Conservation (phyloP, 305 asterid species). For the Ajuga reptans region DNA sequence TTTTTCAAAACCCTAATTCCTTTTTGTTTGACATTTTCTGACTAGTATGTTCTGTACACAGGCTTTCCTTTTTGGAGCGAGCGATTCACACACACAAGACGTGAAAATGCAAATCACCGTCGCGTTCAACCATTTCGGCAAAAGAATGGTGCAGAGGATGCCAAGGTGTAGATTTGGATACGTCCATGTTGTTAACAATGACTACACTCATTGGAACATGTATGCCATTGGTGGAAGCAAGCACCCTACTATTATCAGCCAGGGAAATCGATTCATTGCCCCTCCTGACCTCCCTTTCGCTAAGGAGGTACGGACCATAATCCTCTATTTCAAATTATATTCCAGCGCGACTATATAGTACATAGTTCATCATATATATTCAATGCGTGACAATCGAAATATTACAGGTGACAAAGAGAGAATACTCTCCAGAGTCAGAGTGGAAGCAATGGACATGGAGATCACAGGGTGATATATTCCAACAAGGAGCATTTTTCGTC, state of each 20-base stretch:
- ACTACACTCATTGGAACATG: constrained; percentile 87
- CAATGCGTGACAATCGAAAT: not conserved
- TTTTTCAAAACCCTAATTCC: too few species aligned
- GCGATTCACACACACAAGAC: constrained; percentile 41
- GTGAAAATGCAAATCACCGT: constrained; percentile 61
- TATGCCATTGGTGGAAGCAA: constrained; percentile 81
- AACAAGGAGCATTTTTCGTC: constrained; percentile 61
- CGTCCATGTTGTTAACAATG: constrained; percentile 73
- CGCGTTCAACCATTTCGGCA: constrained; percentile 75
- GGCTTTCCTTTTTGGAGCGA: constrained; percentile 70
- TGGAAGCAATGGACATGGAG: constrained; percentile 79
- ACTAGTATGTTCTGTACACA: not conserved
- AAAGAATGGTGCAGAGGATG: constrained; percentile 75
- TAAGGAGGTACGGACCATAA: constrained; percentile 37
- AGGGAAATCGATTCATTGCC: constrained; percentile 71
- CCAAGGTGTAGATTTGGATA: constrained; percentile 64
- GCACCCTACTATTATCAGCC: constrained; percentile 70
- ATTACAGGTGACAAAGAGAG: constrained; percentile 59
- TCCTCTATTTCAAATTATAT: not conserved
- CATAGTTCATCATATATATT: too few species aligned
- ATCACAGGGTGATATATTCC: constrained; percentile 56
- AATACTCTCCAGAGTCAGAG: constrained; percentile 27
- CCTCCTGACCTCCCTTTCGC: constrained; percentile 35
- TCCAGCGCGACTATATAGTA: not conserved
- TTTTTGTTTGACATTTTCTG: too few species aligned